Evolutionary conservation across 2,329 filamentous ascomycete species (phyloP), one percentile per base, ranked within the genome.

Genomic region (Emergomyces pasteurianus): DNA sequence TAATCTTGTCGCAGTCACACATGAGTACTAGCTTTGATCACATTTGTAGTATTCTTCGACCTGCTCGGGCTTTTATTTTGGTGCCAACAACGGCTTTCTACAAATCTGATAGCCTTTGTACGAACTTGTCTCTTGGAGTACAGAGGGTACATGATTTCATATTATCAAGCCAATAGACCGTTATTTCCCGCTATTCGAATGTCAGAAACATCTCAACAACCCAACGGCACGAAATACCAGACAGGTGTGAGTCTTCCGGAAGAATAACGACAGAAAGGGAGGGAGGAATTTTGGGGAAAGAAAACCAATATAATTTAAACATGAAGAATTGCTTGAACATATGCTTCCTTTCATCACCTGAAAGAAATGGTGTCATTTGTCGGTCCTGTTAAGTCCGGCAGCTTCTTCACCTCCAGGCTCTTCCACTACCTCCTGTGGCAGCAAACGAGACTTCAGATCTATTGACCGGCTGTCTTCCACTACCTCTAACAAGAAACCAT

Each of bases 361-460:
- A 42, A 55, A 36, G 43, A 50, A n/a, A 53, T 60, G 57, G 23
- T 56, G 21, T 50, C 43, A 18, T 65, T 63, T 68, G 61, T 62
- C 34, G 36, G 23, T 40, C 26, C 75, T 75, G 73, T 70, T 72
- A 66, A 72, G 72, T 60, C 64, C 68, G 55, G 62, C 52, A 18
- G 21, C 69, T 59, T 67, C 69, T 53, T 70, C 68, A 43, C 38
- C 61, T 49, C 40, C 60, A 40, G 63, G 65, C 23, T 71, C 72
- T 10, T 70, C 72, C 58, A 61, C 69, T 62, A 69, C 69, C 63
- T 69, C 69, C 63, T 63, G 67, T 59, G 71, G 73, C 57, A 73
- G 69, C 65, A 75, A 75, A 67, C 71, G 73, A 68, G 69, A 70
- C 21, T 71, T 71, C 61, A 65, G 69, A 53, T 65, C 70, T 31